A percentile compares a stretch with the other conserved stretches of the same genome.
These are phyloP conservation scores for Mortierella antarctica DNA, from an alignment of 192 early-diverging fungal genomes.

Conservation along the genomic window DNA sequence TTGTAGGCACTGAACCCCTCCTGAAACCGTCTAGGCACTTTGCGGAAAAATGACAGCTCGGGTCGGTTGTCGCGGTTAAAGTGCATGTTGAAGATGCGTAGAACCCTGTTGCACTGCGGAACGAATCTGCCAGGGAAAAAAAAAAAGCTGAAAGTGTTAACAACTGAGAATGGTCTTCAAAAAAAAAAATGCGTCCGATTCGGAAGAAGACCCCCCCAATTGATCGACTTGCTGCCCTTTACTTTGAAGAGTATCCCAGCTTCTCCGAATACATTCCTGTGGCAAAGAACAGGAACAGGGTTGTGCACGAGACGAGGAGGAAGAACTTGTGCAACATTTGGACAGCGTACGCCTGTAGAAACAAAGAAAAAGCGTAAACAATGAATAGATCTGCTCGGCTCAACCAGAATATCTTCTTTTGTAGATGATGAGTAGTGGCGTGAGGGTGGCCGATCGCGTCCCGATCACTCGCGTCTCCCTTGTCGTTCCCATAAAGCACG, in stretches of 20 bases:
- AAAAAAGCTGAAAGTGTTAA: background rate
- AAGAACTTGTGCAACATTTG: conserved; percentile 53
- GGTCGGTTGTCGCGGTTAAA: conserved; percentile 61
- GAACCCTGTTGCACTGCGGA: conserved; percentile 66
- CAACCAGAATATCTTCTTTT: too few species aligned
- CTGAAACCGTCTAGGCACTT: conserved; percentile 64
- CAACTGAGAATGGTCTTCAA: background rate
- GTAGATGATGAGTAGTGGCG: too few species aligned
- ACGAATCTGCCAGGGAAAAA: conserved; percentile 55
- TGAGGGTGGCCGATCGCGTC: too few species aligned
- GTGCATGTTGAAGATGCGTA: conserved; percentile 66
- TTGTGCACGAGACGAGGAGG: conserved; percentile 47
- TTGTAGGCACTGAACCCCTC: conserved; percentile 64
- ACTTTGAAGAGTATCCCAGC: conserved; percentile 66
- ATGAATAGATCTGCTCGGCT: too few species aligned
- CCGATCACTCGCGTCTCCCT: too few species aligned
- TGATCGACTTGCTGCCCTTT: conserved; percentile 9
- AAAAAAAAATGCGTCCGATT: background rate
- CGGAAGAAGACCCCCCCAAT: background rate
- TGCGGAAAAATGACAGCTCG: conserved; percentile 60
- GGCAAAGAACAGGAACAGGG: conserved; percentile 63
- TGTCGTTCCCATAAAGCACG: too few species aligned
- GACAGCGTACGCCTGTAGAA: conserved; percentile 33
- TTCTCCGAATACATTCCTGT: conserved; percentile 70
- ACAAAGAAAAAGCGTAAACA: background rate